These are phyloP conservation scores for Stachybotrys chartarum DNA, from an alignment of 2,329 filamentous ascomycete species.

Conservation along the genomic window DNA sequence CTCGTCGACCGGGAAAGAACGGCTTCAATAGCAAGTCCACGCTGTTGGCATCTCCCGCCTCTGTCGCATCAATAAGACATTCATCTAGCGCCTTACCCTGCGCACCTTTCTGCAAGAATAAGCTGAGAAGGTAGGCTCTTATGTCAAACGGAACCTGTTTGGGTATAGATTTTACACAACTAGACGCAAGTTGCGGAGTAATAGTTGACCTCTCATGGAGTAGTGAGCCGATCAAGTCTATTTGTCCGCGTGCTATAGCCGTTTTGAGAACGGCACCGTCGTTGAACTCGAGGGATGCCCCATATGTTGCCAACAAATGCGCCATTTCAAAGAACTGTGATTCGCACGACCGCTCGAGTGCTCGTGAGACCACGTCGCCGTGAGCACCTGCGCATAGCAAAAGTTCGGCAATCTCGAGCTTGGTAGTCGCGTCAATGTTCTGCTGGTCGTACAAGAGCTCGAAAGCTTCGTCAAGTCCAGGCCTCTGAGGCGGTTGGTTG, in stretches of 20 bases:
- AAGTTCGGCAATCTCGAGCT: slow-evolving; percentile 45
- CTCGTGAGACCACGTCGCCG: slow-evolving; percentile 41
- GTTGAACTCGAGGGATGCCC: slow-evolving; percentile 47
- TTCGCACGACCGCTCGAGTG: slow-evolving; percentile 40
- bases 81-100: slow-evolving; percentile 38
- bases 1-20: slow-evolving; percentile 30
- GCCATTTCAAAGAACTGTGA: slow-evolving; percentile 48
- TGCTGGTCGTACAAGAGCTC: slow-evolving; percentile 36
- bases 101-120: slow-evolving; percentile 45
- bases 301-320: slow-evolving; percentile 42
- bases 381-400: slow-evolving; percentile 51
- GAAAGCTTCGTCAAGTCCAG: slow-evolving; percentile 44
- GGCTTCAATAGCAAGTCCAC: slow-evolving; percentile 43
- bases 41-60: slow-evolving; percentile 39
- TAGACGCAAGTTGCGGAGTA: slow-evolving; percentile 38
- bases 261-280: slow-evolving; percentile 41
- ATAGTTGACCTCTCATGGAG: slow-evolving; percentile 35
- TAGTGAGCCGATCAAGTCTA: slow-evolving; percentile 39
- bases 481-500: slow-evolving; percentile 40
- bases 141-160: slow-evolving; percentile 37
- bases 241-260: slow-evolving; percentile 36
- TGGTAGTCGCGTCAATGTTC: slow-evolving; percentile 39
- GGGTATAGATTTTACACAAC: slow-evolving; percentile 41
- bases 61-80: slow-evolving; percentile 41
- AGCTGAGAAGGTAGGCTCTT: slow-evolving; percentile 34